These are phyloP conservation scores for Akanthomyces lecanii DNA, from an alignment of 2,329 filamentous ascomycete genomes.

Conservation along the genomic window DNA sequence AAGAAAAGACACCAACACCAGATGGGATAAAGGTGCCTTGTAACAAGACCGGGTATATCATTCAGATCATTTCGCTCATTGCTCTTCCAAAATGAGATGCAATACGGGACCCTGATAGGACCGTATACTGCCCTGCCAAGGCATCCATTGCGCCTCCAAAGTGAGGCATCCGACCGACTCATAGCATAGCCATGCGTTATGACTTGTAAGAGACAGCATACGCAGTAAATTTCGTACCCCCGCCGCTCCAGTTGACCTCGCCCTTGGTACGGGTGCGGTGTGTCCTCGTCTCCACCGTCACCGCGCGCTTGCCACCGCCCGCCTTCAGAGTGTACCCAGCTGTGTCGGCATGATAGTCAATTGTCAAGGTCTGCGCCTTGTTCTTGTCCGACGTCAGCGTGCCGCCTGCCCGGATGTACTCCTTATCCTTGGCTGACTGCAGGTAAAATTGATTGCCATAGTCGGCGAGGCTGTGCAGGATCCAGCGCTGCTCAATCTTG, in stretches of 20 bases:
- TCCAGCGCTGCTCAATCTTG: conserved; percentile 43
- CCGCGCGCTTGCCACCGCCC: not conserved
- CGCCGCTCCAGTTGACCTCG: not conserved
- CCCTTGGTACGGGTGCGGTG: not conserved
- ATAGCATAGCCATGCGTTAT: not conserved
- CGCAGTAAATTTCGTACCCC: not conserved
- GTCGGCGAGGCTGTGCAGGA: conserved; percentile 35
- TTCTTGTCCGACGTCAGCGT: conserved; percentile 13
- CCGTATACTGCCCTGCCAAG: no score
- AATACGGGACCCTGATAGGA: no score
- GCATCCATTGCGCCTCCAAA: not conserved
- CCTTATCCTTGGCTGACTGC: conserved; percentile 26
- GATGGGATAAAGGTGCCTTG: not conserved
- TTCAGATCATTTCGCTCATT: not conserved
- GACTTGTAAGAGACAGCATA: conserved; percentile 12
- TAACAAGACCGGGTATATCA: not conserved
- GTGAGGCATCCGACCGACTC: not conserved
- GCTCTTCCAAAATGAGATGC: not conserved
- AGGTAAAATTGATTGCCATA: conserved; percentile 23
- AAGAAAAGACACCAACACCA: not conserved
- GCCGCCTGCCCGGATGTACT: conserved; percentile 20
- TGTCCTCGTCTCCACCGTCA: not conserved
- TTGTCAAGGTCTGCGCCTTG: conserved; percentile 2
- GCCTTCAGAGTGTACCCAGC: conserved; percentile 2
- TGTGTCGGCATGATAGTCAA: conserved; percentile 7